Conservation (phyloP, 2,329 filamentous ascomycete species). For the Ophiobolus disseminans region DNA sequence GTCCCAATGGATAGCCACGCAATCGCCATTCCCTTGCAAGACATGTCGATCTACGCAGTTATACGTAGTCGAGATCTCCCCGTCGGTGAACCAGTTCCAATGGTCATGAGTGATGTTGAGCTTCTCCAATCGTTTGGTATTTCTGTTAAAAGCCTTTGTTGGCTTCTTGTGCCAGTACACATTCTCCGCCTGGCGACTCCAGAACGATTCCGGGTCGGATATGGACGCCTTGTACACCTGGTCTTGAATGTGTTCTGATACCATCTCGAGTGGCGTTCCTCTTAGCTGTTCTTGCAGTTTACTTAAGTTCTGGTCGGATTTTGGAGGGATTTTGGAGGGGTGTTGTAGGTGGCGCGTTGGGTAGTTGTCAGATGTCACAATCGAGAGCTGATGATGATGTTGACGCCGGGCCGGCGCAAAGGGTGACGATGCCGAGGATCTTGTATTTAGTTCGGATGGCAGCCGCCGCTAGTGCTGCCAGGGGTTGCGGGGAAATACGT, state of each 20-base stretch:
- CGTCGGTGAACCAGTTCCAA: slow-evolving; percentile 91
- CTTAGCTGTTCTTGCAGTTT: too few relatives aligned
- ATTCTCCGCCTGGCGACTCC: slow-evolving; percentile 74
- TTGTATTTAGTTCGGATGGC: slow-evolving; percentile 14
- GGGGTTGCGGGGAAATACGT: slow-evolving; percentile 20
- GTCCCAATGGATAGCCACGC: slow-evolving; percentile 83
- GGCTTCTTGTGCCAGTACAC: slow-evolving; percentile 84
- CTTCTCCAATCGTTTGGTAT: slow-evolving; percentile 67
- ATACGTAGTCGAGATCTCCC: slow-evolving; percentile 88
- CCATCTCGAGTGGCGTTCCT: too few relatives aligned
- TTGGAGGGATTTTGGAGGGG: too few relatives aligned
- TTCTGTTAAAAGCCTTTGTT: slow-evolving; percentile 64
- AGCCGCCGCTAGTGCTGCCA: slow-evolving; percentile 12
- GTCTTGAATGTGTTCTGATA: slow-evolving; percentile 53
- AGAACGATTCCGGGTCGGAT: slow-evolving; percentile 74
- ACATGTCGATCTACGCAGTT: slow-evolving; percentile 93
- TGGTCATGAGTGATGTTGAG: slow-evolving; percentile 71
- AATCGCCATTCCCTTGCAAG: slow-evolving; percentile 72
- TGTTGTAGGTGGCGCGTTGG: too few relatives aligned
- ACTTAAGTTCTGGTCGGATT: too few relatives aligned
- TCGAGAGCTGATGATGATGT: background rate
- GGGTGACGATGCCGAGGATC: slow-evolving; percentile 25
- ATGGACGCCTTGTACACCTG: slow-evolving; percentile 66
- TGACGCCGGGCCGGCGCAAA: slow-evolving; percentile 13
- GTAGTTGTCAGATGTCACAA: background rate